Evolutionary conservation across 805 yeast species (phyloP), one percentile per base, ranked within the genome.

Genomic region (Candida nemodendra): DNA sequence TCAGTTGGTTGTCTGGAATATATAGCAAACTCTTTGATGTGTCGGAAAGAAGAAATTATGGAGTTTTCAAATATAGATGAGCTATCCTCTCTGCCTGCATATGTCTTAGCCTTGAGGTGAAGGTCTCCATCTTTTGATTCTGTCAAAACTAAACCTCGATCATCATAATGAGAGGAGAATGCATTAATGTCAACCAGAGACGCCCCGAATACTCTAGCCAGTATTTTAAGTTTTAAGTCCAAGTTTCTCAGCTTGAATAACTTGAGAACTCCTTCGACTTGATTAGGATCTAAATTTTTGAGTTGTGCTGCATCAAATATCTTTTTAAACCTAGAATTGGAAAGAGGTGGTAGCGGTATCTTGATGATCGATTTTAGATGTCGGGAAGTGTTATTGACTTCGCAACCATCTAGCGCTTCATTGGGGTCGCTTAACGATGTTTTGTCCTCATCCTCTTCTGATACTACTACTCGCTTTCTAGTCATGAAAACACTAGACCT

Each of bases 41-140:
- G 36, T 25, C 37, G 40, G 34, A 57, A 55, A 9, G 32, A 36
- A 4, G 48, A 33, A 32, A 54, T 44, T 13, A 56, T 48, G 1
- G 62, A 55, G 15, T 44, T 42, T 4, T 47, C 44, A 21, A 44
- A 39, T 9, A 38, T 29, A 9, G 42, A 36, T 15, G 21, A 27
- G 18, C 43, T 30, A 23, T 48, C 47, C 34, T 54, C 58, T 30
- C 45, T 39, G 8, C 62, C 62, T 2, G 59, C 58, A 42, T 56
- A 54, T 14, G 62, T 57, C 30, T 54, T 55, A 3, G 54, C 55
- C 21, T 44, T 28, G 3, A 56, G 21, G 14, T 27, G 41, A 24
- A 54, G 22, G 6, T 32, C 26, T 6, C 48, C 53, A 13, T 45
- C 42, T 4, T 32, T 27, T 7, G 44, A 22, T 26, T 53, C 59